A percentile compares a stretch with the other conserved stretches of the same genome.
These are phyloP conservation scores for Colletotrichum tropicale DNA, from an alignment of 2,329 filamentous ascomycete species.

Conservation along the genomic window DNA sequence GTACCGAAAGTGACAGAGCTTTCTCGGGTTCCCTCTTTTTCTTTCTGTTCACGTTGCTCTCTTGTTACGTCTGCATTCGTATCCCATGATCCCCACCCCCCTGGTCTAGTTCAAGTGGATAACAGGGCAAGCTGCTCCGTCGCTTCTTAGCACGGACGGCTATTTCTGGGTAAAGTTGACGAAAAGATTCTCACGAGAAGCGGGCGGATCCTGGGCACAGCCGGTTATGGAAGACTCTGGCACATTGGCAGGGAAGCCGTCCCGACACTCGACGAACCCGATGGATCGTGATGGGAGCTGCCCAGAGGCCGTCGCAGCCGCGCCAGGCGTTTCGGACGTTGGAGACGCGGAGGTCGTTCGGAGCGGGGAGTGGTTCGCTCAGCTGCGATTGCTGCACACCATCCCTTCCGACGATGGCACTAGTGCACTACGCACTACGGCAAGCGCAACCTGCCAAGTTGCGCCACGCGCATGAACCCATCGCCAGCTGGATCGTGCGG, in stretches of 20 bases:
- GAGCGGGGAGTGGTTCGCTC: not conserved
- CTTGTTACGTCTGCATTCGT: not conserved
- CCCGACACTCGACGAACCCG: fast-evolving
- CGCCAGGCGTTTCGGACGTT: not conserved
- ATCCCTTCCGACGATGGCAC: not conserved
- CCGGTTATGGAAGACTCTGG: not conserved
- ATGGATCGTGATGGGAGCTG: not conserved
- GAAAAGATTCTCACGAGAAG: not conserved
- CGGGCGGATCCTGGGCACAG: not conserved
- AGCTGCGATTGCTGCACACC: not conserved
- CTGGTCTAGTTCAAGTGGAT: not conserved
- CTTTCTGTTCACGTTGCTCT: not conserved
- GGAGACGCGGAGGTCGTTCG: not conserved
- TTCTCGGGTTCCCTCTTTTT: not conserved
- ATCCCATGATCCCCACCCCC: not conserved
- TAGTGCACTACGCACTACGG: not conserved
- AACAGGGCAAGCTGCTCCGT: not conserved
- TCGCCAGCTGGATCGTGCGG: not conserved
- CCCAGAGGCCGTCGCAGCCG: not conserved
- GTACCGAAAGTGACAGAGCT: not conserved
- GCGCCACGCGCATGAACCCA: not conserved
- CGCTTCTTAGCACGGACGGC: not conserved
- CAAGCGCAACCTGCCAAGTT: not conserved
- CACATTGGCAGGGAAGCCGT: not conserved
- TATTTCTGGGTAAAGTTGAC: not conserved